Evolutionary conservation across 352 stramenopile species (phyloP), one percentile per base, ranked within the genome.

Genomic region (Phytophthora colocasiae): DNA sequence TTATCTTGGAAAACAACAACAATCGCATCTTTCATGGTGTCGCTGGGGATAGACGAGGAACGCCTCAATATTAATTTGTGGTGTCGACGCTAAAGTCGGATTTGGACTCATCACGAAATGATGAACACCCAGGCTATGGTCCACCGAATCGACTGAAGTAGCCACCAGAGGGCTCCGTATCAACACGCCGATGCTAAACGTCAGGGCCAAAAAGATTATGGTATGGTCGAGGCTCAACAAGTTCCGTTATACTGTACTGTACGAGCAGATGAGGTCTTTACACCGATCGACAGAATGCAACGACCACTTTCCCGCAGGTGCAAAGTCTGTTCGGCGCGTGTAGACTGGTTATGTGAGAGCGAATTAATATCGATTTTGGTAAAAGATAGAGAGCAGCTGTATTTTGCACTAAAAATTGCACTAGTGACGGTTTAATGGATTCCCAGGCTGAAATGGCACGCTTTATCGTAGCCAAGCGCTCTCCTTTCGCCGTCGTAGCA

Each of bases 61-160:
- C 22, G 9, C 44, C 44, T 68, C 43, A 54, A 58, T 14, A 34
- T 54, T 54, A 44, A 45, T 69, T 63, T 69, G 61, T 69, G 61
- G 60, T 29, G 38, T 46, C 17, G 27, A 57, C 17, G 31, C 40
- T 58, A 48, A 51, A 49, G 58, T 31, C 48, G 22, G 14, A 19
- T 22, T 31, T 11, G 39, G 15, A 51, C 39, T 54, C 43, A 55
- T 69, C 26, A 44, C 36, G 31, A 48, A 51, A 57, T 26, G 60
- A 68, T 57, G 34, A 38, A 34, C 11, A 17, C 40, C 36, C n/a
- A 6, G 3, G 61, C 45, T 69, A 53, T 58, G 46, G 31, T 45
- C 34, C 52, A 64, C 44, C 61, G 53, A 69, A 54, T 56, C 34
- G 47, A 34, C 40, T 41, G 10, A 54, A 49, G 48, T 27, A 63